Base-by-base conservation (phyloP, 2,329 filamentous ascomycete genomes). In the Fusarium cyanostomum region DNA sequence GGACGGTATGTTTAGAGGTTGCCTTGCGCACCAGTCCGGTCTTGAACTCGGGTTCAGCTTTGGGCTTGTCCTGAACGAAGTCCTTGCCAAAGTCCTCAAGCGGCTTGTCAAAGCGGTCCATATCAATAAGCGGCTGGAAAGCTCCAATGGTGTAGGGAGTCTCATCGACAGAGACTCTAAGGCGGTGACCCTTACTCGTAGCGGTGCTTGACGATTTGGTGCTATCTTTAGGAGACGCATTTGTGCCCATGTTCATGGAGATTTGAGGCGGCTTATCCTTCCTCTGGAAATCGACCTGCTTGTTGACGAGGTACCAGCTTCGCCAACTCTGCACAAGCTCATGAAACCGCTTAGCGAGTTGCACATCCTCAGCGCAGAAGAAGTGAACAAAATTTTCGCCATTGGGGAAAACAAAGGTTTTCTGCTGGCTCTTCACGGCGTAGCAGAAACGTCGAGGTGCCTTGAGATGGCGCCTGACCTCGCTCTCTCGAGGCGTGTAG, bases 381-480 rank as follows among this genome's bases (percentile, higher is more conserved):
- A 94, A 97, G 72, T 98, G 94, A 4, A 96, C 91, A 72, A 92
- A 98, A 67, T 94, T 94, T 48, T 91, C 88, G 4, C 89, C 91
- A 51, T 89, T 89, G 51, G 92, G 79, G 71, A 97, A 97, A 71
- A 96, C 88, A 56, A 86, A 88, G 0, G 90, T 90, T 76, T 94
- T 96, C 72, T 97, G 90, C 78, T 97, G 93, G 68, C 92, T 96
- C 78, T 97, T 97, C 68, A 98, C 84, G 1, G 92, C 94, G 71
- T 91, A 94, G 77, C 92, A 96, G 67, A 88, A 84, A 72, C 89
- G 91, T 76, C 95, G 96, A 0, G 94, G 94, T 1, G 93, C 90
- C 70, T 90, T 93, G 50, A 97, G 82, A 63, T 86, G 84, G 70
- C 89, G 91, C 33, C 86, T 82, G 62, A 87, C 78, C 66, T 92